Evolutionary conservation across 495 filamentous ascomycete genomes (phyloP).

Genomic region (Podospora sp.): DNA sequence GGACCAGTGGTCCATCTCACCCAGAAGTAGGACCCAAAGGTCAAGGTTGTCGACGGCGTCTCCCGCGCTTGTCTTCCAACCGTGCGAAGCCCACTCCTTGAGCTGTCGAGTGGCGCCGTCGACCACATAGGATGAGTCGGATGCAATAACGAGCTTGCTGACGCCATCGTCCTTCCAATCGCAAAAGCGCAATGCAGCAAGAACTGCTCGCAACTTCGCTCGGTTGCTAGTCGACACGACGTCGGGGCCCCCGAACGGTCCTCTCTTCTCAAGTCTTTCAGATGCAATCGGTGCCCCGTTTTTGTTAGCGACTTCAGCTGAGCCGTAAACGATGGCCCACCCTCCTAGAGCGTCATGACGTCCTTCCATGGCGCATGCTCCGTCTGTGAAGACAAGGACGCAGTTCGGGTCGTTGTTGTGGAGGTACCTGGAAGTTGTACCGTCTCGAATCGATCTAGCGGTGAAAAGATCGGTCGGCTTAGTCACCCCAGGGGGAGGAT

Average conservation of each 20-base stretch:
- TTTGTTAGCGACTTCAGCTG: constrained; percentile 15
- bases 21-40: constrained; percentile 39
- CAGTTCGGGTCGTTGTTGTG: neutral
- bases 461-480: too few relatives aligned
- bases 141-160: constrained; percentile 40
- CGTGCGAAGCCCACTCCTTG: constrained; percentile 31
- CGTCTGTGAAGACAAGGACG: constrained; percentile 14
- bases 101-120: constrained; percentile 38
- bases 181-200: constrained; percentile 40
- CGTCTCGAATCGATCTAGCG: too few relatives aligned
- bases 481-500: too few relatives aligned
- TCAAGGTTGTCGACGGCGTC: constrained; percentile 41
- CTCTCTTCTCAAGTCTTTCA: constrained; percentile 30
- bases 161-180: constrained; percentile 35
- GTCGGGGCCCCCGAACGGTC: neutral
- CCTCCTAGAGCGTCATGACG: constrained; percentile 22
- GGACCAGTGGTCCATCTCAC: constrained; percentile 23
- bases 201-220: constrained; percentile 47
- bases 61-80: constrained; percentile 31
- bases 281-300: constrained; percentile 10
- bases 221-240: constrained; percentile 41
- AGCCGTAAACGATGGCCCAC: constrained; percentile 28
- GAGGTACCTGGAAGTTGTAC: neutral
- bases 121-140: constrained; percentile 44
- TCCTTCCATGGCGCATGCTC: constrained; percentile 29